phyloP scores from a whole-genome alignment of 768 basidiomycete genomes.

The Russula olivacea region DNA sequence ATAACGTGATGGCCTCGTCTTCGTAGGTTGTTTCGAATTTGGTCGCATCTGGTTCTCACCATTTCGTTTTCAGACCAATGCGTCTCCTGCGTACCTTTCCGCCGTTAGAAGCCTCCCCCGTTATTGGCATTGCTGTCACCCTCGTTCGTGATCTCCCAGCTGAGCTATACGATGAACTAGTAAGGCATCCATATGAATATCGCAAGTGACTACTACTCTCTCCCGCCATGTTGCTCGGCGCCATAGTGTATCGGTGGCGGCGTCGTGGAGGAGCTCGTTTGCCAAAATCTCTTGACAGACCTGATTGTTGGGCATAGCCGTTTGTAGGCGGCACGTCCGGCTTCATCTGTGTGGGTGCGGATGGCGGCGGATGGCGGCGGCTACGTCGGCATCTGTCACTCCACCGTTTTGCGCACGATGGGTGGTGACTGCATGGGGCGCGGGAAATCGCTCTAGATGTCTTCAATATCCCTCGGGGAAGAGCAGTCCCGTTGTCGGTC shows the following conservation, averaged over 20 bases:
- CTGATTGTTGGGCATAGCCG: neutral
- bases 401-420: neutral
- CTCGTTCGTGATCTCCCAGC: conserved; percentile 87
- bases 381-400: neutral
- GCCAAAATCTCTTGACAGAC: neutral
- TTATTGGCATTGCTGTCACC: conserved; percentile 90
- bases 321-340: neutral
- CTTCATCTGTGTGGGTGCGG: neutral
- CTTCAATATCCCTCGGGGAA: neutral
- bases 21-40: conserved; percentile 49
- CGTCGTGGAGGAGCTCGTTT: neutral
- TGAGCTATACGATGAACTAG: conserved; percentile 83
- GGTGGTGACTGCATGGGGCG: neutral
- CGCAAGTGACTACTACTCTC: conserved; percentile 5
- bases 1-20: conserved; percentile 80
- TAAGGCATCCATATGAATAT: conserved; percentile 74
- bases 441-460: neutral
- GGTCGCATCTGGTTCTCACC: neutral
- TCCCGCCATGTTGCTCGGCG: neutral
- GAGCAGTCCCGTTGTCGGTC: neutral
- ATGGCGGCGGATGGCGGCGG: neutral
- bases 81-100: conserved; percentile 90
- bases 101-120: conserved; percentile 76
- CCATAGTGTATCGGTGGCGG: neutral
- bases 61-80: conserved; percentile 65